Base-by-base conservation (phyloP, 352 stramenopile species). In the Globisporangium spinosum region DNA sequence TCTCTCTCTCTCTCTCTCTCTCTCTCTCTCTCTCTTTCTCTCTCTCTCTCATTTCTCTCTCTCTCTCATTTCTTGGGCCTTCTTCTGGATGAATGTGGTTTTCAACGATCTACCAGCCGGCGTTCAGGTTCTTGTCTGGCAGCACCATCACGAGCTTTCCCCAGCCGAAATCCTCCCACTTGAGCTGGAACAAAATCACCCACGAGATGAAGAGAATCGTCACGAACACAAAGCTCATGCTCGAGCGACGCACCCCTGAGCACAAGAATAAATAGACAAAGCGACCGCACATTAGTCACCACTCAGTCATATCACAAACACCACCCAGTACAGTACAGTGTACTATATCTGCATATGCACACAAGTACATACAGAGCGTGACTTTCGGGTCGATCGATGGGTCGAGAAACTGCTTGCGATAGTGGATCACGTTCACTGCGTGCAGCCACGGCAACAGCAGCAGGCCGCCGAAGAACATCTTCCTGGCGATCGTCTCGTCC, bases 131-230 rank as follows among this genome's bases (percentile, higher is more conserved):
- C 65, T 89, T 75, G 20, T 80, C 51, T 0, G 87, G 87, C 34
- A 95, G 69, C 22, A 90, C 76, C 79, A 95, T 92, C 43, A 93
- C 80, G 63, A 95, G 71, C 45, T 77, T 91, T 47, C 81, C 72
- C 85, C 85, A 93, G 63, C 85, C 85, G 69, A 92, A 91, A 32
- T 91, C 82, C 70, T 93, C 89, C 88, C 88, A 95, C 49, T 90
- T 89, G 54, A 94, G 72, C 75, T 95, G 87, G 69, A 95, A 94
- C 5, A 90, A 29, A 29, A 95, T 61, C 53, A 87, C 79, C 87
- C 87, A 95, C 59, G 82, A 75, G 47, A 93, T 27, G 56, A 95
- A 93, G 4, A 94, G 49, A 47, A 87, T 70, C 15, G 85, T 92
- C 73, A 78, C 83, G 67, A 94, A 83, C 69, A 73, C 73, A 58